Percentiles rank a stretch among this genome's conserved stretches.
phyloP scores from a whole-genome alignment of 345 rosid species.

The Dovyalis caffra region DNA sequence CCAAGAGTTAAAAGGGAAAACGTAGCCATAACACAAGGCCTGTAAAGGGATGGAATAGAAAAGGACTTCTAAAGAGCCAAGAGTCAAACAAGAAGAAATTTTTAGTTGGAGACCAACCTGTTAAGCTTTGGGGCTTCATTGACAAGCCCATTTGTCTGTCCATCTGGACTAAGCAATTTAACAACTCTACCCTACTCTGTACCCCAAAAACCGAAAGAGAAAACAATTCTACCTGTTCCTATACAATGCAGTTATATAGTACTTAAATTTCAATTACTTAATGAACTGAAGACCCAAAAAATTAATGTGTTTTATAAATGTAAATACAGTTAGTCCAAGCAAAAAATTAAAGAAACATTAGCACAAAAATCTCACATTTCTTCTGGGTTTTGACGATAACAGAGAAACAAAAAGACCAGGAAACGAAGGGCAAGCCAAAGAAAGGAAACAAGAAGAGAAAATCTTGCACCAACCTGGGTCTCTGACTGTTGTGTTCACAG shows the following conservation, averaged over 20 bases:
- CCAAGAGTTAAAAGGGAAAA: too few species aligned
- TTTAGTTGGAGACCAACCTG: not conserved
- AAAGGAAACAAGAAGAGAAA: not conserved
- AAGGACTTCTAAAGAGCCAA: not conserved
- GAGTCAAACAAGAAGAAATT: not conserved
- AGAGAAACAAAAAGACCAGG: not conserved
- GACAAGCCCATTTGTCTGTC: not conserved
- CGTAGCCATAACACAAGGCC: too few species aligned
- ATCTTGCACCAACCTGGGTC: constrained; percentile 49
- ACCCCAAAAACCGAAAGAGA: too few species aligned
- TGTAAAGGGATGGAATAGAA: not conserved
- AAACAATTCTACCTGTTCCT: too few species aligned
- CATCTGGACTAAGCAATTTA: not conserved
- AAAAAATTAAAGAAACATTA: not conserved
- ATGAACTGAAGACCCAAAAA: too few species aligned
- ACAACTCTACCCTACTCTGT: not conserved
- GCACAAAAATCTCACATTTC: not conserved
- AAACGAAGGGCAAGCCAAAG: not conserved
- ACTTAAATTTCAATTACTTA: too few species aligned
- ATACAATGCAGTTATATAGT: too few species aligned
- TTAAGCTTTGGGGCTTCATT: not conserved
- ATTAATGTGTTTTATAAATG: too few species aligned
- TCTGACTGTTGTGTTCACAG: constrained; percentile 82
- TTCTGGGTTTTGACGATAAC: not conserved
- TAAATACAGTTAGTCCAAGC: too few species aligned